Conservation (phyloP, 306 rosid genomes). For the Lathyrus oleraceus region DNA sequence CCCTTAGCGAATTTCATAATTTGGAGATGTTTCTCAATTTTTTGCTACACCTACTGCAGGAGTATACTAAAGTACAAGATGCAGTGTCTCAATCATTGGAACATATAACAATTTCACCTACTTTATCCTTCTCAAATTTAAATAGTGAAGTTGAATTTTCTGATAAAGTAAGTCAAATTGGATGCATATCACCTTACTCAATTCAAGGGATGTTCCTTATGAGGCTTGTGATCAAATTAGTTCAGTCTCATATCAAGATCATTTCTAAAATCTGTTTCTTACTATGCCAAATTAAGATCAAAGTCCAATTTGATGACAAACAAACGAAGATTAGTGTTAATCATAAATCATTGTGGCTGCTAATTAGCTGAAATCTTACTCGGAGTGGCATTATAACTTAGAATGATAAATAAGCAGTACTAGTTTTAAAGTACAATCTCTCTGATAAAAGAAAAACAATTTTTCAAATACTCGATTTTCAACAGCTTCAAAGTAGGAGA, state of each 20-base stretch:
- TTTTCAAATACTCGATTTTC: too few relatives aligned
- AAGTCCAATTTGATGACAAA: conserved; percentile 40
- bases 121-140: conserved; percentile 70
- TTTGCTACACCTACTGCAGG: conserved; percentile 51
- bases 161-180: conserved; percentile 47
- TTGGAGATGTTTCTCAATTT: conserved; percentile 9
- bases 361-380: conserved; percentile 25
- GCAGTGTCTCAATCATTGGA: conserved; percentile 47
- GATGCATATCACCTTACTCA: conserved; percentile 54
- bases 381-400: conserved; percentile 26
- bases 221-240: conserved; percentile 53
- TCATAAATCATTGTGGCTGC: conserved; percentile 32
- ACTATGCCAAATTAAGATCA: too few relatives aligned
- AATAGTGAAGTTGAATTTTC: conserved; percentile 46
- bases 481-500: too few relatives aligned
- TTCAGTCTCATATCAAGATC: conserved; percentile 45
- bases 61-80: conserved; percentile 57
- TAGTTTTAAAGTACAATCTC: too few relatives aligned
- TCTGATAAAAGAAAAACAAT: too few relatives aligned
- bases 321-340: conserved; percentile 39
- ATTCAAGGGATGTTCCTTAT: conserved; percentile 48
- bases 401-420: neutral
- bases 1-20: neutral
- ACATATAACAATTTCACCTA: conserved; percentile 51
- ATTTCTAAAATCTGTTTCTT: too few relatives aligned